phyloP scores from a whole-genome alignment of 2,329 filamentous ascomycete species.

The Falciphora oryzae region DNA sequence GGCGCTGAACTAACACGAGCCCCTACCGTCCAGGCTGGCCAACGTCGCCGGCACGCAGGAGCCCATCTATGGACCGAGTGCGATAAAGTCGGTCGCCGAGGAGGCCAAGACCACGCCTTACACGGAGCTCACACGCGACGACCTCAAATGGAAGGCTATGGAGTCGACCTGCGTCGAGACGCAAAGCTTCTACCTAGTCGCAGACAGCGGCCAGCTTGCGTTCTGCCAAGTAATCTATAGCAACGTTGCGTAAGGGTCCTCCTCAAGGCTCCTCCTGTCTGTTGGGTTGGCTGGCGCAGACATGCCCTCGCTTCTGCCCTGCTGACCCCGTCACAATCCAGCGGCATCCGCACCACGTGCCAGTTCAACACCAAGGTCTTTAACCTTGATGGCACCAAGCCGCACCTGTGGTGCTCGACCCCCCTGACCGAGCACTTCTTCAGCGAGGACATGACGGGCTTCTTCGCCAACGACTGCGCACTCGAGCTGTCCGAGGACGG shows the following conservation, averaged over 20 bases:
- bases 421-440: conserved; percentile 75
- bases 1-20: background rate
- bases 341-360: conserved; percentile 81
- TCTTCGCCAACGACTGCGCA: conserved; percentile 81
- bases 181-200: conserved; percentile 85
- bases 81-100: conserved; percentile 78
- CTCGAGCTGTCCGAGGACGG: conserved; percentile 83
- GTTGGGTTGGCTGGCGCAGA: conserved; percentile 15
- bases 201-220: conserved; percentile 69
- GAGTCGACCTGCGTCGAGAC: conserved; percentile 90
- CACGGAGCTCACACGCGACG: conserved; percentile 70
- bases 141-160: conserved; percentile 77
- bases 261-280: conserved; percentile 4
- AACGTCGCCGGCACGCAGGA: conserved; percentile 93
- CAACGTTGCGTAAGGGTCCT: conserved; percentile 75
- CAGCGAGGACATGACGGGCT: conserved; percentile 74
- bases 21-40: conserved; percentile 44
- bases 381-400: conserved; percentile 64
- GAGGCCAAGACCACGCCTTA: conserved; percentile 74
- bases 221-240: conserved; percentile 94
- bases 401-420: conserved; percentile 78
- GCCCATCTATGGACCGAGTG: conserved; percentile 86
- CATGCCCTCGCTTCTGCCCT: background rate
- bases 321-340: conserved; percentile 29
- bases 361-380: conserved; percentile 96